A percentile compares a stretch with the other conserved stretches of the same genome.
Conservation (phyloP, 495 filamentous ascomycete species). For the Podospora pseudocomata region DNA sequence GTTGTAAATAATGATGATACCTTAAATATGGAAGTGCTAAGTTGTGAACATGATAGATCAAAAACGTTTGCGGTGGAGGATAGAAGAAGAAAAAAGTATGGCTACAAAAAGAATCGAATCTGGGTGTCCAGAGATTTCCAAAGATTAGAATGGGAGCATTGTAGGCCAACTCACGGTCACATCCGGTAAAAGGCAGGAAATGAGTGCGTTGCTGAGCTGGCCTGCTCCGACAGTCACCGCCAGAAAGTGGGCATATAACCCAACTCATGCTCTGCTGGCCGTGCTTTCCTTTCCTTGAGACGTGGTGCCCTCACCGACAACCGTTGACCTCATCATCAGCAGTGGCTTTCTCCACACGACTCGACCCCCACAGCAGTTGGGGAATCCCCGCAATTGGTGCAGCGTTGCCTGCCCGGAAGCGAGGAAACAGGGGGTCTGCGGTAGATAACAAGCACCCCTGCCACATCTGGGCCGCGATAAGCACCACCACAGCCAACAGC, state of each 20-base stretch:
- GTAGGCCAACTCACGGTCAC: conserved; percentile 40
- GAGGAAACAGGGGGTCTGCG: conserved; percentile 10
- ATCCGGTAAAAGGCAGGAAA: conserved; percentile 43
- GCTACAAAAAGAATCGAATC: conserved; percentile 33
- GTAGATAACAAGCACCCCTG: conserved; percentile 1
- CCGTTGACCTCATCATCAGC: neutral
- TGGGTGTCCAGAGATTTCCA: conserved; percentile 34
- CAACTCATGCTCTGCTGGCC: neutral
- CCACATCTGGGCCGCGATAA: conserved; percentile 9
- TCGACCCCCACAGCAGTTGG: neutral
- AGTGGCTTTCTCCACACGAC: neutral
- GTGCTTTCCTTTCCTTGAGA: neutral
- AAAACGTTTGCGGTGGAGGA: neutral
- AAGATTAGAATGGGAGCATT: conserved; percentile 37
- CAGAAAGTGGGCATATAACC: conserved; percentile 19
- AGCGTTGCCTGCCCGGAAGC: neutral
- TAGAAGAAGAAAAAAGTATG: conserved; percentile 13
- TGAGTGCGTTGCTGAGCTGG: conserved; percentile 38
- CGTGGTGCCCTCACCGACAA: neutral
- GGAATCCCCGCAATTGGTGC: neutral
- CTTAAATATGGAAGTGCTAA: neutral
- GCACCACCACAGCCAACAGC: conserved; percentile 3
- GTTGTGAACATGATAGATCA: neutral
- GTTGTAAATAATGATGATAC: neutral
- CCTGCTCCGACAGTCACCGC: conserved; percentile 23